Evolutionary conservation across 148 eudicot genomes (phyloP), one percentile per base, ranked within the genome.

Genomic region (Polygonum aviculare): DNA sequence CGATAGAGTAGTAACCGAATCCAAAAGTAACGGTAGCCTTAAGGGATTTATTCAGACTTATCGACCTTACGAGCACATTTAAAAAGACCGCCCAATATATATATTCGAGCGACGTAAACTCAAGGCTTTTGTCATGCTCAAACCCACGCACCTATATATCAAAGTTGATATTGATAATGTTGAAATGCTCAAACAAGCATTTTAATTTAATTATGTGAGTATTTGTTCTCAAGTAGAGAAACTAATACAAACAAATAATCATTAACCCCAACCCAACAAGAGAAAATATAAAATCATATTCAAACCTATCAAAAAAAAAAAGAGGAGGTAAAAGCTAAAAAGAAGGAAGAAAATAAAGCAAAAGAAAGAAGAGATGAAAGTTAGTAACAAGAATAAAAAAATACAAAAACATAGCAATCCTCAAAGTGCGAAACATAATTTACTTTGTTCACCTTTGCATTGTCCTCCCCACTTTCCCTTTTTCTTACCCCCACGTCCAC

Each of bases 401-500:
- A 26, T 26, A 26, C 15, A 65, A 65, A 65, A 65, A 65, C 71
- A 57, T 65, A 65, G 18, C 41, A 65, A 65, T 65, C 41, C 71
- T 65, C 71, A 65, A 65, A 65, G 71, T 65, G 40, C 71, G n/a
- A 15, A 65, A 73, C n/a, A 47, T 73, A 44, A 44, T 73, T 31
- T 48, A 73, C 75, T 3, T 49, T 77, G 60, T 44, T 36, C 41
- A 5, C 2, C 40, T n/a, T 22, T 48, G 35, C 19, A 69, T 60
- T 60, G 36, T 76, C 51, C 19, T 80, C 74, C 74, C 74, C 55
- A 51, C 36, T 22, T 31, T 62, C 5, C 69, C 71, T 15, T 65
- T 67, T 60, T 60, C 35, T 60, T 33, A 78, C 82, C 86, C 88
- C 87, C 90, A 89, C 90, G 89, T 82, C 91, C 91, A 85, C 89